Percentiles rank a stretch among this genome's conserved stretches.
Conservation (phyloP, 2,329 filamentous ascomycete genomes). For the Claviceps quebecensis region DNA sequence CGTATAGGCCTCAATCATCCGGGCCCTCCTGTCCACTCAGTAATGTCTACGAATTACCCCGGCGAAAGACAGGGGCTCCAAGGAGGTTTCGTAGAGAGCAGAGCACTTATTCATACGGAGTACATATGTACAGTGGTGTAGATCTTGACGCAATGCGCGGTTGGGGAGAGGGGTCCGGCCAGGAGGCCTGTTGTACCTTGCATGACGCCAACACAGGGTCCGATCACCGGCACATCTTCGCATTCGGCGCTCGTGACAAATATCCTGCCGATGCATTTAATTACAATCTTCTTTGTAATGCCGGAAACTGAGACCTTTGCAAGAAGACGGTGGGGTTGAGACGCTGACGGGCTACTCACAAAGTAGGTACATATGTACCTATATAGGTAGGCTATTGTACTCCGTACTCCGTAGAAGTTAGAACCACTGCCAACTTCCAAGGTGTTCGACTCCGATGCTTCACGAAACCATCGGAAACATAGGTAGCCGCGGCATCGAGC, state of each 20-base stretch:
- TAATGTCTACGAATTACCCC: not conserved
- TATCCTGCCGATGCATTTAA: not conserved
- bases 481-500: not conserved
- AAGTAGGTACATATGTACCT: not conserved
- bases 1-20: not conserved
- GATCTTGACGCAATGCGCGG: not conserved
- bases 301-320: not conserved
- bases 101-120: not conserved
- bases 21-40: not conserved
- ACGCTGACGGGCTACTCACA: no score
- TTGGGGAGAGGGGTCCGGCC: not conserved
- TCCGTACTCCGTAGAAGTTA: no score
- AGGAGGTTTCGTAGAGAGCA: not conserved
- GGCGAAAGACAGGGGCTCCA: not conserved
- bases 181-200: constrained; percentile 1
- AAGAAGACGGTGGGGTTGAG: not conserved
- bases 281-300: not conserved
- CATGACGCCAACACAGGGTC: not conserved
- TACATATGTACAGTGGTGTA: not conserved
- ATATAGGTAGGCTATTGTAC: not conserved
- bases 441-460: not conserved
- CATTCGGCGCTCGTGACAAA: not conserved
- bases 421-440: not conserved
- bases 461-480: not conserved
- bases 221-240: not conserved